A percentile compares a stretch with the other conserved stretches of the same genome.
These are phyloP conservation scores for Emergomyces africanus DNA, from an alignment of 2,329 filamentous ascomycete genomes.

Conservation along the genomic window DNA sequence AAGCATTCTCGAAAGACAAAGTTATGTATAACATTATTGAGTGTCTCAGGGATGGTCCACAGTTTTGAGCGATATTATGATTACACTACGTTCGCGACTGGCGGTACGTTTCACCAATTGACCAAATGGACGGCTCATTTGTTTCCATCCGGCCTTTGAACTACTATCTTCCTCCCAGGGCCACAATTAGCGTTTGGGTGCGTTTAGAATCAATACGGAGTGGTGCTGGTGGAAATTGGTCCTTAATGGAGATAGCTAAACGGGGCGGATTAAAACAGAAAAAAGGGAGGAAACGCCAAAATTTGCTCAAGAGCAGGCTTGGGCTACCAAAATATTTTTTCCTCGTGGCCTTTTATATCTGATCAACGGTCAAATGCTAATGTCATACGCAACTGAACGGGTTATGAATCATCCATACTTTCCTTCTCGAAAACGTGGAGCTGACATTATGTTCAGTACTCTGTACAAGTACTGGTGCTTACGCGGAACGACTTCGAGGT, in stretches of 20 bases:
- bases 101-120: background rate
- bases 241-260: background rate
- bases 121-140: background rate
- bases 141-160: background rate
- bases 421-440: background rate
- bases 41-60: background rate
- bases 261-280: background rate
- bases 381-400: background rate
- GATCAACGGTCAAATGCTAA: background rate
- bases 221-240: background rate
- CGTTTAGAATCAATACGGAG: background rate
- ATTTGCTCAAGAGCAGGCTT: background rate
- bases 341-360: background rate
- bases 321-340: background rate
- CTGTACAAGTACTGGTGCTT: no score
- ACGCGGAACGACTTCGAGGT: background rate
- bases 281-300: background rate
- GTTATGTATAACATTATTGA: background rate
- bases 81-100: background rate
- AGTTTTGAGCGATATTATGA: background rate
- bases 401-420: background rate
- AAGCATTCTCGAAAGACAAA: background rate
- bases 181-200: background rate
- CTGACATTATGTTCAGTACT: background rate
- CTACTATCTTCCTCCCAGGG: background rate